A percentile compares a stretch with the other conserved stretches of the same genome.
phyloP scores from a whole-genome alignment of 2,329 filamentous ascomycete genomes.

The Xylariomycetidae sp. region DNA sequence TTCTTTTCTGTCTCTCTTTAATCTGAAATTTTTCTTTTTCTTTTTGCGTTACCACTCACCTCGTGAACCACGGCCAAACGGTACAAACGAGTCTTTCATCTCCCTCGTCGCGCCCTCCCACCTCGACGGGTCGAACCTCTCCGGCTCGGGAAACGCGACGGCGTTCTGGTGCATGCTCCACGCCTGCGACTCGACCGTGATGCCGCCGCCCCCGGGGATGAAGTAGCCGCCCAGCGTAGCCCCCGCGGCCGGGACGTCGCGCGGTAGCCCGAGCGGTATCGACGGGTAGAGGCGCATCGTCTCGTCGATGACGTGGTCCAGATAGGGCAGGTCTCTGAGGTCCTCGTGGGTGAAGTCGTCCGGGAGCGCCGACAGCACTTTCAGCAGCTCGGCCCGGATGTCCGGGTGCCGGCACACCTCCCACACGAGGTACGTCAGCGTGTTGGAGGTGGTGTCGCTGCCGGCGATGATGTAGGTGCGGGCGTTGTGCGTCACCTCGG shows the following conservation, averaged over 20 bases:
- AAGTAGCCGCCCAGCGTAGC: constrained; percentile 17
- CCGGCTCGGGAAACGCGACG: too few species aligned
- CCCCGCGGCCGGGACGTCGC: constrained; percentile 16
- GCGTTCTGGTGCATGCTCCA: too few species aligned
- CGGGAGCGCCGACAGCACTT: too few species aligned
- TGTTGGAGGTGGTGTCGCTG: constrained; percentile 47
- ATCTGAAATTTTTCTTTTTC: too few species aligned
- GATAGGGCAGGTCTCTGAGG: constrained; percentile 6
- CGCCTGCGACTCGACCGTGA: too few species aligned
- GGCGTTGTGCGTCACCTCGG: constrained; percentile 12
- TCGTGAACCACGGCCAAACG: too few species aligned
- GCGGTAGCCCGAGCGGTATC: constrained; percentile 12
- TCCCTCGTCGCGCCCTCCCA: too few species aligned
- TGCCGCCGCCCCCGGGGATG: too few species aligned
- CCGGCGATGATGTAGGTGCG: constrained; percentile 43
- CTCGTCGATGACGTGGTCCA: constrained; percentile 29
- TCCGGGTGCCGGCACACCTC: constrained; percentile 26
- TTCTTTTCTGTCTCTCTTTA: too few species aligned
- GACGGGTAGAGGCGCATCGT: constrained; percentile 25
- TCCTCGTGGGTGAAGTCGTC: neutral
- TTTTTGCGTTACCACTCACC: too few species aligned
- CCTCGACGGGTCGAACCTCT: too few species aligned
- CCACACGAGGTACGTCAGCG: constrained; percentile 43
- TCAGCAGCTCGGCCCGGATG: constrained; percentile 20
- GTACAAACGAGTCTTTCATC: too few species aligned